Percentiles rank a stretch among this genome's conserved stretches.
phyloP scores from a whole-genome alignment of 2,329 filamentous ascomycete species.

The Fusarium sambucinum region DNA sequence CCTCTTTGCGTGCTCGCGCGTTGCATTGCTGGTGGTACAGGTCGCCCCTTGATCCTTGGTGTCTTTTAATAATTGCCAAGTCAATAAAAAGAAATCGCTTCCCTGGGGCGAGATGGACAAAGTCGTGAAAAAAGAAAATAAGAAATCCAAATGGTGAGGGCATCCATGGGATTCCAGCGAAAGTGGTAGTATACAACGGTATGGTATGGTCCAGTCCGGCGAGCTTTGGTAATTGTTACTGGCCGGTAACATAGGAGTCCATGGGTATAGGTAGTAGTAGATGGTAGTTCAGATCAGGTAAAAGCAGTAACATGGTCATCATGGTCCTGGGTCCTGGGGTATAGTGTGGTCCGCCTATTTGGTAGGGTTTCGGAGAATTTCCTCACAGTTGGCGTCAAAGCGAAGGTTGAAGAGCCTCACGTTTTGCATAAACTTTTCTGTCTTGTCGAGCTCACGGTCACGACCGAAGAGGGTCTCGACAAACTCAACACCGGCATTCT shows the following conservation, averaged over 20 bases:
- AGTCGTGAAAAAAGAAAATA: constrained; percentile 39
- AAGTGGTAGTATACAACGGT: constrained; percentile 50
- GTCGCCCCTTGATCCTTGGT: constrained; percentile 48
- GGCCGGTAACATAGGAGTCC: constrained; percentile 42
- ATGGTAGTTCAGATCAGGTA: constrained; percentile 31
- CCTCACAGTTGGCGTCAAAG: constrained; percentile 96
- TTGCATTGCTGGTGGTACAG: constrained; percentile 52
- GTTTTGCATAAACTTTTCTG: constrained; percentile 91
- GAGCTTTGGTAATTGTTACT: constrained; percentile 37
- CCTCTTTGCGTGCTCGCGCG: constrained; percentile 41
- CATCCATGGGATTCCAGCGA: constrained; percentile 46
- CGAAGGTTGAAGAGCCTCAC: constrained; percentile 91
- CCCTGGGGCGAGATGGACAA: constrained; percentile 44
- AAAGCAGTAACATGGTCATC: constrained; percentile 40
- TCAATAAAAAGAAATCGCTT: constrained; percentile 46
- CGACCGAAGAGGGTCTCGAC: constrained; percentile 95
- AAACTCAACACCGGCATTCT: constrained; percentile 93
- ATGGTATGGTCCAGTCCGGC: constrained; percentile 44
- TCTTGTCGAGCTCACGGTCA: constrained; percentile 88
- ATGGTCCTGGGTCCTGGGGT: constrained; percentile 45
- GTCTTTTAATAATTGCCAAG: constrained; percentile 43
- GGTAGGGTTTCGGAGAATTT: constrained; percentile 77
- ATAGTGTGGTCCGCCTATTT: constrained; percentile 55
- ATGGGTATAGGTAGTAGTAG: constrained; percentile 34
- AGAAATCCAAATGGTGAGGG: constrained; percentile 40